Base-by-base conservation (phyloP, 31 red algal species). In the Pterothamnion heteromorphum region DNA sequence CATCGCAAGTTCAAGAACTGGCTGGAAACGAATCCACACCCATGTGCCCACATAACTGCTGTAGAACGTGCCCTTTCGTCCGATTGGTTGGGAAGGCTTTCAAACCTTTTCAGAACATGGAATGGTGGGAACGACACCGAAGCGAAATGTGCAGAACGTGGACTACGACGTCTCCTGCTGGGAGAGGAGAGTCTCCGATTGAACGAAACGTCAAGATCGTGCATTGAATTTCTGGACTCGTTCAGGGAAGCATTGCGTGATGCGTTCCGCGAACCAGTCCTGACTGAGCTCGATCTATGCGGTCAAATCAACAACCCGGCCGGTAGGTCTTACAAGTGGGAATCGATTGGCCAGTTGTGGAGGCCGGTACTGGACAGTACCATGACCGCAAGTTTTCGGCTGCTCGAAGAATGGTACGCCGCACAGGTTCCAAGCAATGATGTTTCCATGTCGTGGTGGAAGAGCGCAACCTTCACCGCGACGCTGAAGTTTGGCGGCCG, bases 21-120 rank as follows among this genome's bases (percentile, higher is more conserved):
- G 87, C 22, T 89, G 1, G 87, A 89, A 37, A 51, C 36, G 1
- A 74, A 89, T 89, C 26, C 87, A 1, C 36, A 89, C 35, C 36
- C 43, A 22, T 38, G 43, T 89, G 35, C 87, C 39, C 87, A 89
- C 41, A 1, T 89, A 2, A 4, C 41, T 27, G 87, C 87, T 2
- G 87, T 89, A 2, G 87, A 89, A 64, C 44, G 87, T 20, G 41
- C 1, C 27, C 24, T 89, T 34, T 58, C 41, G 1, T 27, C 24
- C 18, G 44, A 89, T 23, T 89, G 87, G 87, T 44, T 89, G 1
- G 41, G 41, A 2, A 89, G 3, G 3, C 35, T 86, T 36, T 37
- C 30, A 3, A 26, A 24, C 26, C 18, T 86, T 31, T 86, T 38
- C 18, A 86, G 3, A 38, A 36, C 3, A 3, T 86, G 82, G 82